Conservation (phyloP, 2,329 filamentous ascomycete species). For the Cladosporium colombiae region DNA sequence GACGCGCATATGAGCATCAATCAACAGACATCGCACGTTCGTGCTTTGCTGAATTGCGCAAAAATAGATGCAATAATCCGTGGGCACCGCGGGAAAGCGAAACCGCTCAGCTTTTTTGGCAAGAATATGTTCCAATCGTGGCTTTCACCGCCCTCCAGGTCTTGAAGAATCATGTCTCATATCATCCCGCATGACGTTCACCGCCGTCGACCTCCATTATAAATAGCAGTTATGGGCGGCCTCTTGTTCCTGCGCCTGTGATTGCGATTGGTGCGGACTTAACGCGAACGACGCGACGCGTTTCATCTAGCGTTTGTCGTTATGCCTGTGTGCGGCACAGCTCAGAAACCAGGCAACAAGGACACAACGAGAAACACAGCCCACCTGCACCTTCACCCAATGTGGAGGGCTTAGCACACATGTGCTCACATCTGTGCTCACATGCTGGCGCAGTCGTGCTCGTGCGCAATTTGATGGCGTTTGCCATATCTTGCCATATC, state of each 20-base stretch:
- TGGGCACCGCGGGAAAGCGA: background rate
- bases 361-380: background rate
- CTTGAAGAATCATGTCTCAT: background rate
- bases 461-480: background rate
- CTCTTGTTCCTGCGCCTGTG: background rate
- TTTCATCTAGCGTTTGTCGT: background rate
- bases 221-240: background rate
- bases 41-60: background rate
- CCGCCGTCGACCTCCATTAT: background rate
- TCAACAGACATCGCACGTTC: background rate
- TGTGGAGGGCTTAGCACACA: background rate
- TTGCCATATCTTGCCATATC: background rate
- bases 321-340: background rate
- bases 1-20: background rate
- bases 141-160: background rate
- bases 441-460: background rate
- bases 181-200: background rate
- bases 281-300: background rate
- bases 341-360: background rate
- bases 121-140: background rate
- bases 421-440: background rate
- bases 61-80: background rate
- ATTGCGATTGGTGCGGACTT: background rate
- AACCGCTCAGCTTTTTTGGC: background rate
- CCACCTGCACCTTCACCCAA: background rate